Evolutionary conservation across 1,284 basidiomycete species (phyloP).

Genomic region (Anthracocystis panici-leucophaei): DNA sequence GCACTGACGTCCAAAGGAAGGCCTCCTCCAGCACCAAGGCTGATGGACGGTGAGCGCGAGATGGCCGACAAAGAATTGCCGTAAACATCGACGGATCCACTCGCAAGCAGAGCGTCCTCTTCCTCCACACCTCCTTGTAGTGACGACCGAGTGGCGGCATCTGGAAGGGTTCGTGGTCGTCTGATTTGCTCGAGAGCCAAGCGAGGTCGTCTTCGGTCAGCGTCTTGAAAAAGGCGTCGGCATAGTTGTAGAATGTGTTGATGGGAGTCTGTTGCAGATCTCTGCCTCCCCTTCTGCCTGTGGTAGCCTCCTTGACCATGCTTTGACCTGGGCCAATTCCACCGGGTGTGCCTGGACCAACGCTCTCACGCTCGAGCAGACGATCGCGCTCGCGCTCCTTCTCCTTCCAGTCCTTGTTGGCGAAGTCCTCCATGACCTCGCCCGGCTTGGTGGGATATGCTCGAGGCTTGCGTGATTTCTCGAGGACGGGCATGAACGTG

Average conservation of each 20-base stretch:
- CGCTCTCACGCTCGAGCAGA: constrained; percentile 48
- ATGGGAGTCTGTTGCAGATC: constrained; percentile 65
- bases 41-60: constrained; percentile 38
- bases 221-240: constrained; percentile 67
- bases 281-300: constrained; percentile 49
- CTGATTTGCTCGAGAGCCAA: constrained; percentile 72
- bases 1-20: constrained; percentile 33
- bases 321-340: constrained; percentile 48
- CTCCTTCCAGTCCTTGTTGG: constrained; percentile 65
- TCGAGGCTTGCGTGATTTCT: constrained; percentile 43
- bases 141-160: constrained; percentile 88
- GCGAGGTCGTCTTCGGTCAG: constrained; percentile 68
- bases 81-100: constrained; percentile 40
- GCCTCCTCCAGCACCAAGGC: constrained; percentile 31
- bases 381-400: constrained; percentile 61
- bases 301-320: constrained; percentile 51
- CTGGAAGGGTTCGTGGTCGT: constrained; percentile 85
- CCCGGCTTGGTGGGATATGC: constrained; percentile 61
- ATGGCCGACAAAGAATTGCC: constrained; percentile 32
- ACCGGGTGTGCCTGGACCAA: constrained; percentile 50
- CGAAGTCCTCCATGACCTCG: constrained; percentile 65
- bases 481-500: constrained; percentile 54
- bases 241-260: constrained; percentile 64
- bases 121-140: constrained; percentile 89
- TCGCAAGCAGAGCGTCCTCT: constrained; percentile 76